A percentile compares a stretch with the other conserved stretches of the same genome.
phyloP scores from a whole-genome alignment of 441 rosid genomes.

The Arabidopsis lyrata region DNA sequence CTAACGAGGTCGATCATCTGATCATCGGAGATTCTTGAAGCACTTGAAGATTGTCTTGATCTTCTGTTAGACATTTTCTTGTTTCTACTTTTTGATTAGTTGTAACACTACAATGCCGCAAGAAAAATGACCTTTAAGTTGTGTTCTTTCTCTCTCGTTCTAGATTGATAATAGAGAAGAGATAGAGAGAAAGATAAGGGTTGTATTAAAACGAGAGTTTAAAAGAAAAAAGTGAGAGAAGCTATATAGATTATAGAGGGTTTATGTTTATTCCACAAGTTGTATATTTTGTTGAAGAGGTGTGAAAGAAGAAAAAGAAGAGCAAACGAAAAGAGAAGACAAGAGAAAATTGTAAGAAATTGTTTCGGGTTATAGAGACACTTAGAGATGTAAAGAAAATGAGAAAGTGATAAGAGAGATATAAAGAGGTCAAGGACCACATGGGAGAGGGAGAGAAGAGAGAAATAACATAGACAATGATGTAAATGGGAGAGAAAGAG shows the following conservation, averaged over 20 bases:
- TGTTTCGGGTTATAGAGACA: slow-evolving; percentile 21
- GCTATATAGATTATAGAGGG: not conserved
- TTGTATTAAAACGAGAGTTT: not conserved
- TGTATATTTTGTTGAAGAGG: not conserved
- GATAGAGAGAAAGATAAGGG: not conserved
- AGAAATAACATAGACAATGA: slow-evolving; percentile 63
- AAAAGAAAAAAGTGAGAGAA: not conserved
- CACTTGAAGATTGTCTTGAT: slow-evolving; percentile 72
- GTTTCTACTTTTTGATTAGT: slow-evolving; percentile 6
- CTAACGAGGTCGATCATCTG: slow-evolving; percentile 87
- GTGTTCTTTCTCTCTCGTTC: not conserved
- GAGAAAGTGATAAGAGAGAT: slow-evolving; percentile 61
- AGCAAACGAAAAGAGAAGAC: not conserved
- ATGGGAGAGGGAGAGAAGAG: slow-evolving; percentile 42
- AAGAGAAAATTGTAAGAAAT: slow-evolving; percentile 29
- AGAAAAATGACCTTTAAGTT: slow-evolving; percentile 20
- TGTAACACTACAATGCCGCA: slow-evolving; percentile 31
- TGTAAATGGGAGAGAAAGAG: slow-evolving; percentile 70
- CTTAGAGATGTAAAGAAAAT: slow-evolving; percentile 46
- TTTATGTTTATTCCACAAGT: not conserved
- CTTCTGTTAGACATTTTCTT: slow-evolving; percentile 82
- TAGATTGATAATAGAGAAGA: not conserved
- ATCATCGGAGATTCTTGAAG: slow-evolving; percentile 80
- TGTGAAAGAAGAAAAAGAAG: slow-evolving; percentile 26
- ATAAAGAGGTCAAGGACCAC: slow-evolving; percentile 71